These are phyloP conservation scores for Solanum hybrid DNA, from an alignment of 305 asterid genomes.

Conservation along the genomic window DNA sequence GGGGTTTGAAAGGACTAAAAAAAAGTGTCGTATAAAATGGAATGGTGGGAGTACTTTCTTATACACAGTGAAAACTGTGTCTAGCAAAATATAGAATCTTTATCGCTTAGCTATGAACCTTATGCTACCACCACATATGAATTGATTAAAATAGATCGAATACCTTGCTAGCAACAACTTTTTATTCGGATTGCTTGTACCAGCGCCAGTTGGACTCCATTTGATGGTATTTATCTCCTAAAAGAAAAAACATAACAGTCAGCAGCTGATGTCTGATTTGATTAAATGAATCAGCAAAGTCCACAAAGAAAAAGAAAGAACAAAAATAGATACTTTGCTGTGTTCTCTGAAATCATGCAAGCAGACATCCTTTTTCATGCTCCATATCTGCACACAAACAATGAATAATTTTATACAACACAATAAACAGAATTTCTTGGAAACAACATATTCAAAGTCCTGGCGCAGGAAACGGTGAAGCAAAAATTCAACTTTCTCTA, in stretches of 20 bases:
- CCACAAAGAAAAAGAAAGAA: too few relatives aligned
- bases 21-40: not conserved
- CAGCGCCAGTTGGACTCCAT: not conserved
- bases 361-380: not conserved
- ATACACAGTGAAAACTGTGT: too few relatives aligned
- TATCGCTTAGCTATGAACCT: not conserved
- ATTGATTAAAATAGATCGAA: not conserved
- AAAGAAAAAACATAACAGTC: not conserved
- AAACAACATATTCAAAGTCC: slow-evolving; percentile 6
- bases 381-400: not conserved
- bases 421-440: not conserved
- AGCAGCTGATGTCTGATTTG: not conserved
- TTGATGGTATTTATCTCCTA: not conserved
- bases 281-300: too few relatives aligned
- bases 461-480: not conserved
- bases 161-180: not conserved
- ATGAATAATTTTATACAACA: too few relatives aligned
- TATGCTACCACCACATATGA: not conserved
- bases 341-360: too few relatives aligned
- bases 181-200: not conserved
- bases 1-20: not conserved
- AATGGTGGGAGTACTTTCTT: not conserved
- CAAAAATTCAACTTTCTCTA: not conserved
- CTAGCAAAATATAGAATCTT: not conserved
- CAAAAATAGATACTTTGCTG: too few relatives aligned